Evolutionary conservation across 2,329 filamentous ascomycete species (phyloP).

Genomic region (Pochonia chlamydosporia): DNA sequence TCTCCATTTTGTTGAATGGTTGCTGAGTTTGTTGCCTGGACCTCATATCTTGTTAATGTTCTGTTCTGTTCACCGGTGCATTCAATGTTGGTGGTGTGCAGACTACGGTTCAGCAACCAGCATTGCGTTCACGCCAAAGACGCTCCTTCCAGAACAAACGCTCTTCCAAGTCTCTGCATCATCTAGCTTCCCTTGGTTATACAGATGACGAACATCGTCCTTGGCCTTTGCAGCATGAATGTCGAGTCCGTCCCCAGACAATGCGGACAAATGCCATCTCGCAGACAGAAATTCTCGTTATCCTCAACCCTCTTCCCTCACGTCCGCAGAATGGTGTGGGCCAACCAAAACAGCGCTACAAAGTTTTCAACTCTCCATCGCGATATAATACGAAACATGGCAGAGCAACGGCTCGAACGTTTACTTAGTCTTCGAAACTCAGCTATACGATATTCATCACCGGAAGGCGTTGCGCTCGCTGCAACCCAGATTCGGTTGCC

Average conservation of each 20-base stretch:
- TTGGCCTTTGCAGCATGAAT: no score
- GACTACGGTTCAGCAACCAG: no score
- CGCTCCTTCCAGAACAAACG: neutral
- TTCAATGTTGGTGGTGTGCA: neutral
- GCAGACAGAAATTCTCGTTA: no score
- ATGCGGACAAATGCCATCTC: no score
- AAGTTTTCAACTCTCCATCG: neutral
- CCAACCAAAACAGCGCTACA: neutral
- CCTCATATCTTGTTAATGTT: no score
- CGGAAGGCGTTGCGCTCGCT: neutral
- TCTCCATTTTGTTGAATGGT: no score
- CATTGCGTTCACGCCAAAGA: neutral
- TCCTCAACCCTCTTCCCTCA: no score
- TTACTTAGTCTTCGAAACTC: neutral
- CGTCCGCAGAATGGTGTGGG: neutral
- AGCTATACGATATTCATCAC: neutral
- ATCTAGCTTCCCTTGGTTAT: no score
- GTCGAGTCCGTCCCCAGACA: no score
- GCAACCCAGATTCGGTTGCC: neutral
- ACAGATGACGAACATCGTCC: no score
- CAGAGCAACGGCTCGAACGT: neutral
- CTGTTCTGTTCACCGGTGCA: neutral
- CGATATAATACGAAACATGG: neutral
- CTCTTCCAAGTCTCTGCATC: neutral
- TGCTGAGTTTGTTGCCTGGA: no score